A percentile compares a stretch with the other conserved stretches of the same genome.
These are phyloP conservation scores for Umbilicaria muhlenbergii DNA, from an alignment of 495 filamentous ascomycete genomes.

Conservation along the genomic window DNA sequence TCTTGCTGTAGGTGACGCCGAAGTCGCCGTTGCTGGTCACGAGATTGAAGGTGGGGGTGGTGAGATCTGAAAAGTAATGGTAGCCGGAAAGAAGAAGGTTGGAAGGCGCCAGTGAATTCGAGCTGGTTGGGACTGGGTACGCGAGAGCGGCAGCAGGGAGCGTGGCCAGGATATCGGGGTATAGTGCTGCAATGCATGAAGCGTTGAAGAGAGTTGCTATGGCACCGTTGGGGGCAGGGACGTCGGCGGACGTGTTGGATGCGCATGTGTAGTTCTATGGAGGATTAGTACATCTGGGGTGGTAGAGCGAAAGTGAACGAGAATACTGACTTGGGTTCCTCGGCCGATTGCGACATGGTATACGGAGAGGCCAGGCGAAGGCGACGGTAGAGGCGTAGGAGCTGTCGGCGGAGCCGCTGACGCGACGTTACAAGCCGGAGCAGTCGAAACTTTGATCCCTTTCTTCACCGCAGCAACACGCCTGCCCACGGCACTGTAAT, in stretches of 20 bases:
- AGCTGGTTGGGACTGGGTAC: conserved; percentile 21
- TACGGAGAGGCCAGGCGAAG: conserved; percentile 38
- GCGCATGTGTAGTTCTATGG: conserved; percentile 80
- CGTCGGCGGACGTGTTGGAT: conserved; percentile 27
- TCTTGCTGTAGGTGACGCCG: conserved; percentile 47
- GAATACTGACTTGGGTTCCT: conserved; percentile 42
- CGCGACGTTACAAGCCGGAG: conserved; percentile 22
- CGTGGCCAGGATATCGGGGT: conserved; percentile 42
- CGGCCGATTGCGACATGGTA: conserved; percentile 74
- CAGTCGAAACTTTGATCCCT: background rate
- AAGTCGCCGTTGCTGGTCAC: conserved; percentile 36
- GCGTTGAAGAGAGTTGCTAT: conserved; percentile 78
- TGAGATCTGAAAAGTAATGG: conserved; percentile 57
- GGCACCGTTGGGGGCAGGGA: conserved; percentile 55
- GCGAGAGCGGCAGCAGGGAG: conserved; percentile 32
- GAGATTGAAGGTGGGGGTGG: conserved; percentile 66
- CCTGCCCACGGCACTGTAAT: conserved; percentile 1
- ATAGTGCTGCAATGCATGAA: conserved; percentile 56
- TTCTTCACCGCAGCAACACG: background rate
- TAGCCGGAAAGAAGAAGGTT: conserved; percentile 51
- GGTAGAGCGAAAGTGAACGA: background rate
- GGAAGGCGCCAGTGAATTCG: conserved; percentile 26
- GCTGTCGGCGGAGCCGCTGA: conserved; percentile 24
- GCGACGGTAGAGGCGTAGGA: conserved; percentile 36
- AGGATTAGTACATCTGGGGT: background rate